Evolutionary conservation across 345 rosid species (phyloP), one percentile per base, ranked within the genome.

Genomic region (Eucalyptus albens): DNA sequence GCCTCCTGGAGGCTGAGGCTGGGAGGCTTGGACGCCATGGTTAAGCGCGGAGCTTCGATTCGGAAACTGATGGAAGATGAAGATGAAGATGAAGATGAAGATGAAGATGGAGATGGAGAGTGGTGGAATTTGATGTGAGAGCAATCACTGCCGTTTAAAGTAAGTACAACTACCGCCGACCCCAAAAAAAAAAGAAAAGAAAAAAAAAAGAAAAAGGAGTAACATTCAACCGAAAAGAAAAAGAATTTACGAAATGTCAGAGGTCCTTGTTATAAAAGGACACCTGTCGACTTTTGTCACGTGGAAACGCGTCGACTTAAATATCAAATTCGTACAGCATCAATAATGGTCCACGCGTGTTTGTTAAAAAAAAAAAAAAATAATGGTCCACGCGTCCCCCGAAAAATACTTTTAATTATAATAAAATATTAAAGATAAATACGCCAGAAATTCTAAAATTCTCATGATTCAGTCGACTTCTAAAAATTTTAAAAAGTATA

Each of bases 201-300:
- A 1, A 4, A 8, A 2, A 53, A 50, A 50, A 50, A 50, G 6
- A 50, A 16, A 16, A 50, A 1, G 16, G 51, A 14, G 16, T 5
- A 17, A 2, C 9, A 0, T 7, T 3, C 56, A 7, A 51, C 56
- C 4, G 10, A 51, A 16, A 51, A 15, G 19, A 51, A 50, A 16
- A 50, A 50, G 3, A 50, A 50, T 50, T 2, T 50, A 50, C 53
- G 59, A 19, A 53, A 55, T 8, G 60, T 19, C 27, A 19, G 26
- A 21, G 27, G 1, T 8, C 0, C 5, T 22, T 56, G 12, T 56
- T 56, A 2, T 9, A 1, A 1, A 56, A 24, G 62, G 29, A 56
- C 62, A 56, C 62, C 62, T 56, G 62, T 56, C 62, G 13, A 22
- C 13, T 53, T 3, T 26, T 2, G 11, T 4, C 29, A 56, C 3